These are phyloP conservation scores for Blastocystis sp. DNA, from an alignment of 352 stramenopile species.

Conservation along the genomic window DNA sequence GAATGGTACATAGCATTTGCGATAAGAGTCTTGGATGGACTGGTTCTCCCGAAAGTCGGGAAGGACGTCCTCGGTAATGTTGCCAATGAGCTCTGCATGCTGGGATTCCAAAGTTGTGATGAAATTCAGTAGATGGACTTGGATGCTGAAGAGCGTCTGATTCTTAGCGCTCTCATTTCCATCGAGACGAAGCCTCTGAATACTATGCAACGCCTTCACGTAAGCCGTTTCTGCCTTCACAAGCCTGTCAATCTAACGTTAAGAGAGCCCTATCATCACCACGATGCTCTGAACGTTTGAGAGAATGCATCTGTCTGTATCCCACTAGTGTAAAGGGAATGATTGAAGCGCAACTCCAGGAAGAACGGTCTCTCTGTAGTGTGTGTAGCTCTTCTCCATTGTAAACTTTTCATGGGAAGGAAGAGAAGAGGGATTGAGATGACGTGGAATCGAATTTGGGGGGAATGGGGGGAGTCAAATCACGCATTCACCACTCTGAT, in stretches of 20 bases:
- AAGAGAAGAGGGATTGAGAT: neutral
- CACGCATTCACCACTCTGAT: no score
- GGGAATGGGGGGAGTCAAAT: no score
- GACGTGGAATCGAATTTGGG: no score
- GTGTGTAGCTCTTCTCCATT: neutral
- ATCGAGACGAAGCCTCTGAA: slow-evolving; percentile 42
- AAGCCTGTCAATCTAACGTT: slow-evolving; percentile 34
- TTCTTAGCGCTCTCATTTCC: slow-evolving; percentile 21
- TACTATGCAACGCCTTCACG: slow-evolving; percentile 25
- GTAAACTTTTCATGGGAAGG: neutral
- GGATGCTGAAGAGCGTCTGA: slow-evolving; percentile 13
- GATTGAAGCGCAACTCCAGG: neutral
- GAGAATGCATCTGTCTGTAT: slow-evolving; percentile 6
- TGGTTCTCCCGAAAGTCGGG: slow-evolving; percentile 45
- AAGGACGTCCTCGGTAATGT: slow-evolving; percentile 37
- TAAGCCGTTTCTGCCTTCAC: slow-evolving; percentile 33
- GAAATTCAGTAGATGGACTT: slow-evolving; percentile 51
- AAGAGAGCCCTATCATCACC: neutral
- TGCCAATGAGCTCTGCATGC: slow-evolving; percentile 34
- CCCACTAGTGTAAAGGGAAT: slow-evolving; percentile 6
- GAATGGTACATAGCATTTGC: slow-evolving; percentile 12
- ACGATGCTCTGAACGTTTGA: slow-evolving; percentile 54
- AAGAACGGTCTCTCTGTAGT: neutral
- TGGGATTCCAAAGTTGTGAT: slow-evolving; percentile 5
- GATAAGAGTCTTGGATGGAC: slow-evolving; percentile 46